These are phyloP conservation scores for Meyerozyma athensensis DNA, from an alignment of 1,139 yeast genomes.

Conservation along the genomic window DNA sequence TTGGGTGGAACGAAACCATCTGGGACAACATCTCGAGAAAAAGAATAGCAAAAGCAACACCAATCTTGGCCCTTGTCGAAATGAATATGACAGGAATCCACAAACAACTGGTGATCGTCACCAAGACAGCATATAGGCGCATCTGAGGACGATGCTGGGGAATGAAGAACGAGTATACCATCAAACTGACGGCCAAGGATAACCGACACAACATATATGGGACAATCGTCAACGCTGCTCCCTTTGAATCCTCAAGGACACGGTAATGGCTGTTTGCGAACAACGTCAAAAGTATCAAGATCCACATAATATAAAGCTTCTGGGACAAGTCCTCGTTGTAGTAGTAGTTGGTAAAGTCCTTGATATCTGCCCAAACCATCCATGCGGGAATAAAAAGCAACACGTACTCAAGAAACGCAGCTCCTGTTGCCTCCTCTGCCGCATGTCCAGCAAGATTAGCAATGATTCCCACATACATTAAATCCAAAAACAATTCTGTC, in stretches of 20 bases:
- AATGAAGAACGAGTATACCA: constrained; percentile 46
- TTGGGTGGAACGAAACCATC: constrained; percentile 41
- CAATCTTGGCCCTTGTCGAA: constrained; percentile 42
- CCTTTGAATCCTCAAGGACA: constrained; percentile 28
- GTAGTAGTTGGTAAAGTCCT: constrained; percentile 62
- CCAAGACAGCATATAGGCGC: constrained; percentile 33
- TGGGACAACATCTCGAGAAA: constrained; percentile 38
- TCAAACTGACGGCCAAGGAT: constrained; percentile 30
- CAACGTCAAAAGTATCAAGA: constrained; percentile 45
- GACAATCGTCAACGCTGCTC: constrained; percentile 41
- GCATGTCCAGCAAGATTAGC: constrained; percentile 57
- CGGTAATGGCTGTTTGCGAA: constrained; percentile 47
- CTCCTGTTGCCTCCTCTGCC: constrained; percentile 46
- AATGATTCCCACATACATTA: constrained; percentile 61
- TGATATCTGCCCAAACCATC: constrained; percentile 62
- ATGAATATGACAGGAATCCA: constrained; percentile 50
- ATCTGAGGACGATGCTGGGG: constrained; percentile 53
- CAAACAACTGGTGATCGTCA: constrained; percentile 30
- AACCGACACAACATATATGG: constrained; percentile 47
- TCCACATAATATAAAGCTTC: constrained; percentile 50
- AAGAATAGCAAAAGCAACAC: constrained; percentile 39
- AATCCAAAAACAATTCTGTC: constrained; percentile 57
- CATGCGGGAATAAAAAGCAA: constrained; percentile 55
- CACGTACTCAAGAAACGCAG: constrained; percentile 43
- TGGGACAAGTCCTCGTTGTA: constrained; percentile 60